phyloP scores from a whole-genome alignment of 176 grass and related monocot genomes.

The Oryza meyeriana region DNA sequence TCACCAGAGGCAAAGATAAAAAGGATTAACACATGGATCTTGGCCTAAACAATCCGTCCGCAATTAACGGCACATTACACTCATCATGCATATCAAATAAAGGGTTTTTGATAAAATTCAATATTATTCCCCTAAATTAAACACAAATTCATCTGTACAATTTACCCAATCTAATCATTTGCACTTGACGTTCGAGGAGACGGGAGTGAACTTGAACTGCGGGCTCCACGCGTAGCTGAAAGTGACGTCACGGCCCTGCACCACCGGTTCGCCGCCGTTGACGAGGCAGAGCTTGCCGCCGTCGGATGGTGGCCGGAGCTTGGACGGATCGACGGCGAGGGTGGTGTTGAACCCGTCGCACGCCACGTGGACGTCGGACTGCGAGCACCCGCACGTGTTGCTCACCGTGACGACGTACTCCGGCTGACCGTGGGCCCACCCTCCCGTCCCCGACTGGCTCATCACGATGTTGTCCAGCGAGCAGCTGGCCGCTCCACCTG shows the following conservation, averaged over 20 bases:
- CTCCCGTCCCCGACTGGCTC: not conserved
- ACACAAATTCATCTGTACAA: too few relatives aligned
- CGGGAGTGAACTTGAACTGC: not conserved
- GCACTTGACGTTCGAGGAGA: not conserved
- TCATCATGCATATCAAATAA: too few relatives aligned
- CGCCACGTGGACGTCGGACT: not conserved
- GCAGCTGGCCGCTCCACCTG: not conserved
- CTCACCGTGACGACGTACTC: not conserved
- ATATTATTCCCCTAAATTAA: too few relatives aligned
- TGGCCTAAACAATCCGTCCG: too few relatives aligned
- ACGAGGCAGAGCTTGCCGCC: not conserved
- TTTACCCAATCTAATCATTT: too few relatives aligned
- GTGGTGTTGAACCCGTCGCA: slow-evolving; percentile 19
- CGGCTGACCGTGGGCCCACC: not conserved
- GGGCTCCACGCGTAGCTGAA: not conserved
- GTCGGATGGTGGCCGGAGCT: not conserved
- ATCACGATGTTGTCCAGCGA: not conserved
- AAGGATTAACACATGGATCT: too few relatives aligned
- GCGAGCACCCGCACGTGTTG: not conserved
- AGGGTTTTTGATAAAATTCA: too few relatives aligned
- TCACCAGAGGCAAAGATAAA: too few relatives aligned
- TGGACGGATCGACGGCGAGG: not conserved
- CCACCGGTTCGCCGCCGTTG: not conserved
- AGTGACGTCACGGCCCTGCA: not conserved
- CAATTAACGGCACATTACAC: too few relatives aligned